Evolutionary conservation across 345 rosid species (phyloP).

Genomic region (Rhizophora apiculata): DNA sequence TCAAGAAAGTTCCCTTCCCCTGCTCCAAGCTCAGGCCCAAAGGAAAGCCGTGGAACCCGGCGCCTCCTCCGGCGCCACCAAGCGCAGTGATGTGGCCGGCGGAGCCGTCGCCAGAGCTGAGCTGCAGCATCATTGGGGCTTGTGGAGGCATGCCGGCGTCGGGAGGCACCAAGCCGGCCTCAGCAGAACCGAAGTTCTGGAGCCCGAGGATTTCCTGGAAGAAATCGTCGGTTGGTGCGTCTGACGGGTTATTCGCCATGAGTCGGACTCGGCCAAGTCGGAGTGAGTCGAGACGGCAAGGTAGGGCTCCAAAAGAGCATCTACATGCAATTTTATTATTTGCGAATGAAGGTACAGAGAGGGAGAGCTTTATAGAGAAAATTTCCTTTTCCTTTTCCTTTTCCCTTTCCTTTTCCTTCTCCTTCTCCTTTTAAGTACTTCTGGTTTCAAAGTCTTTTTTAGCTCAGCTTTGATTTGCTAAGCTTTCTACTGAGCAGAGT

Average conservation of each 20-base stretch:
- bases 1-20: constrained; percentile 79
- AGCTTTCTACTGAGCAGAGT: background rate
- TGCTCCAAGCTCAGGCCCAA: constrained; percentile 85
- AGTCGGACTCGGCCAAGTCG: constrained; percentile 24
- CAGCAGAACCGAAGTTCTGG: constrained; percentile 60
- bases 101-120: constrained; percentile 71
- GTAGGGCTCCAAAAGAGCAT: constrained; percentile 25
- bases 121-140: constrained; percentile 87
- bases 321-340: constrained; percentile 12
- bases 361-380: no score
- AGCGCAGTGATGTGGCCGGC: constrained; percentile 41
- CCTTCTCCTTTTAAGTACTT: no score
- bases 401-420: no score
- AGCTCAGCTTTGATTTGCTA: background rate
- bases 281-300: constrained; percentile 25
- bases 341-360: no score
- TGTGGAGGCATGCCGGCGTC: constrained; percentile 44
- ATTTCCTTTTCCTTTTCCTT: no score
- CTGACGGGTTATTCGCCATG: constrained; percentile 84
- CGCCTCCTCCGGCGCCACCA: constrained; percentile 38
- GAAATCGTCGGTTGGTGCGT: constrained; percentile 76
- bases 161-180: constrained; percentile 46
- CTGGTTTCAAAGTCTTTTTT: background rate
- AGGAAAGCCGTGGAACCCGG: constrained; percentile 80
- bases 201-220: constrained; percentile 86